Evolutionary conservation across 805 yeast genomes (phyloP).

Genomic region (Yamadazyma nakazawae): DNA sequence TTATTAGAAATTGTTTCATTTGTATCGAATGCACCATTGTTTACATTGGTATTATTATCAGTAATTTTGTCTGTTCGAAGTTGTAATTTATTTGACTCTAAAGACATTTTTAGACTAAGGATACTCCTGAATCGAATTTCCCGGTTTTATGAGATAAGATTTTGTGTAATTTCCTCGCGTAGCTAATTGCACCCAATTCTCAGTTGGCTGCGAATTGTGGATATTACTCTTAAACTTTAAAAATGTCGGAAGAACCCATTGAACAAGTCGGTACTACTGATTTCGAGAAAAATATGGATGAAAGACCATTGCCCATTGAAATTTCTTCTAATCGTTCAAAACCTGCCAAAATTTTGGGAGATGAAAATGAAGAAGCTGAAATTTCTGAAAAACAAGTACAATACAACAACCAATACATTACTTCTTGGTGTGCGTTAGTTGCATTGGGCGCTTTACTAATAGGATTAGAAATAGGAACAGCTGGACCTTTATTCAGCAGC

Average conservation of each 20-base stretch:
- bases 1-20: no score
- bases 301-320: not conserved
- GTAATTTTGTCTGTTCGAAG: not conserved
- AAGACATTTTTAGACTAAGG: conserved; percentile 1
- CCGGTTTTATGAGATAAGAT: conserved; percentile 11
- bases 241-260: not conserved
- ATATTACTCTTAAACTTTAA: not conserved
- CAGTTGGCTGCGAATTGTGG: conserved; percentile 8
- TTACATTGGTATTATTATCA: not conserved
- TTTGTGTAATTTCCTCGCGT: conserved; percentile 7
- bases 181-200: conserved; percentile 8
- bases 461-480: conserved; percentile 16
- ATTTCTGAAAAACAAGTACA: not conserved
- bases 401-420: conserved; percentile 4
- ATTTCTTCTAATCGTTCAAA: not conserved
- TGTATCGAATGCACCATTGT: no score
- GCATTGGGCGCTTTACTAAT: conserved; percentile 7
- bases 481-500: conserved; percentile 8
- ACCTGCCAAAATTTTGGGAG: not conserved
- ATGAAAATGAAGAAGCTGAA: not conserved
- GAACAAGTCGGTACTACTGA: not conserved
- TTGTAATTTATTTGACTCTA: not conserved
- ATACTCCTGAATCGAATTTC: conserved; percentile 8
- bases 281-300: not conserved
- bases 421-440: conserved; percentile 5